Conservation (phyloP, 2,329 filamentous ascomycete genomes). For the Bipolaris victoriae region DNA sequence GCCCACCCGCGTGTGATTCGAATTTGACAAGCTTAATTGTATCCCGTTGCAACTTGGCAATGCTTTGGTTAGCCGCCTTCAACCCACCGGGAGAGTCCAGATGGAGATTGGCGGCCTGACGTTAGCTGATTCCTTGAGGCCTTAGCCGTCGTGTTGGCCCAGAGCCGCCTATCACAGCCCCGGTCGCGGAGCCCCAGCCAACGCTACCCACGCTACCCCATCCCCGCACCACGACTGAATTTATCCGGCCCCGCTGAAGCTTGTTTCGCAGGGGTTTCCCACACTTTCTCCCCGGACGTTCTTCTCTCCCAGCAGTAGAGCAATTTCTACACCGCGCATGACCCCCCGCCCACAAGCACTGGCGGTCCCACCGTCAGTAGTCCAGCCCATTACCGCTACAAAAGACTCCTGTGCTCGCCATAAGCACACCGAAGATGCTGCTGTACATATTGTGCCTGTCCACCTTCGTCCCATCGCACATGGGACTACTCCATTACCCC, state of each 20-base stretch:
- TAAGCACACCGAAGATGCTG: neutral
- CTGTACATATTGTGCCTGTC: neutral
- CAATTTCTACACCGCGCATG: neutral
- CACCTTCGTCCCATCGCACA: neutral
- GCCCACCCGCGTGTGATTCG: conserved; percentile 21
- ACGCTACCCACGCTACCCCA: conserved; percentile 3
- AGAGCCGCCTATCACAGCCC: conserved; percentile 23
- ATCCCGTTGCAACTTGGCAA: conserved; percentile 18
- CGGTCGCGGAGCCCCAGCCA: conserved; percentile 20
- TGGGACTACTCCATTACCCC: neutral
- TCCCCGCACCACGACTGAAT: conserved; percentile 7
- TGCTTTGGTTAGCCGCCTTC: conserved; percentile 27
- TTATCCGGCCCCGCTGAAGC: conserved; percentile 11
- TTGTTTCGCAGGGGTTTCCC: neutral
- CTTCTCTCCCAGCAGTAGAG: neutral
- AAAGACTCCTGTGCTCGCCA: neutral
- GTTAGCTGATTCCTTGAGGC: conserved; percentile 20
- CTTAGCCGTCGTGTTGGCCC: conserved; percentile 11
- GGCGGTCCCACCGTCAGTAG: neutral
- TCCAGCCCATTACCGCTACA: neutral
- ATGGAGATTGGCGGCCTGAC: conserved; percentile 18
- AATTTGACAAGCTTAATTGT: conserved; percentile 21
- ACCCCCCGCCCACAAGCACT: neutral
- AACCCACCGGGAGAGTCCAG: conserved; percentile 24
- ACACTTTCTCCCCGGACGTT: neutral